A percentile compares a stretch with the other conserved stretches of the same genome.
These are phyloP conservation scores for Tolypocladium tundrense DNA, from an alignment of 2,329 filamentous ascomycete species.

Conservation along the genomic window DNA sequence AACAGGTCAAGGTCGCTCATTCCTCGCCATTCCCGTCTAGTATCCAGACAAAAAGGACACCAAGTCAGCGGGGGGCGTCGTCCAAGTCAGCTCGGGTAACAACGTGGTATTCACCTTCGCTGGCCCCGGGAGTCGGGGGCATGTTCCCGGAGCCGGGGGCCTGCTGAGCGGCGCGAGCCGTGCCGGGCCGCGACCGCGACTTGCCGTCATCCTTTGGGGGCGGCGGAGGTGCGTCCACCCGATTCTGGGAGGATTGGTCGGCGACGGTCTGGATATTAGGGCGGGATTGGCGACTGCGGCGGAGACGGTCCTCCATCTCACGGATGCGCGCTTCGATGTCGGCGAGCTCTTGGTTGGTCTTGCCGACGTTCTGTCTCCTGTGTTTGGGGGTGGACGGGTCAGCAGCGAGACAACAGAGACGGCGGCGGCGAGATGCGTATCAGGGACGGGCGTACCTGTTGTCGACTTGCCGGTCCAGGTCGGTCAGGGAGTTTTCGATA, in stretches of 20 bases:
- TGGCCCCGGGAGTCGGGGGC: constrained; percentile 50
- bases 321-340: constrained; percentile 73
- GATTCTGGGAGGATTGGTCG: constrained; percentile 5
- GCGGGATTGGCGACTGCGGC: constrained; percentile 16
- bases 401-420: background rate
- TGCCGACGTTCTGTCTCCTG: constrained; percentile 71
- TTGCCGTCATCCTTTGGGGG: constrained; percentile 20
- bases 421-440: constrained; percentile 1
- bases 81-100: constrained; percentile 19
- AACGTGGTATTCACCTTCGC: constrained; percentile 50
- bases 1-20: constrained; percentile 4
- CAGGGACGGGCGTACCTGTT: constrained; percentile 56
- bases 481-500: constrained; percentile 67
- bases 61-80: constrained; percentile 20
- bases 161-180: constrained; percentile 38
- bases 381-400: background rate
- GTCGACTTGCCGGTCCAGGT: constrained; percentile 65
- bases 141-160: constrained; percentile 45
- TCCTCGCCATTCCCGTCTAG: constrained; percentile 29
- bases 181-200: constrained; percentile 42
- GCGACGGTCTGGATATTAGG: constrained; percentile 7
- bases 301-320: constrained; percentile 74
- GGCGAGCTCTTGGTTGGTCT: constrained; percentile 70
- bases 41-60: constrained; percentile 10
- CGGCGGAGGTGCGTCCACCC: constrained; percentile 5